These are phyloP conservation scores for Hypocreales sp. DNA, from an alignment of 2,329 filamentous ascomycete species.

Conservation along the genomic window DNA sequence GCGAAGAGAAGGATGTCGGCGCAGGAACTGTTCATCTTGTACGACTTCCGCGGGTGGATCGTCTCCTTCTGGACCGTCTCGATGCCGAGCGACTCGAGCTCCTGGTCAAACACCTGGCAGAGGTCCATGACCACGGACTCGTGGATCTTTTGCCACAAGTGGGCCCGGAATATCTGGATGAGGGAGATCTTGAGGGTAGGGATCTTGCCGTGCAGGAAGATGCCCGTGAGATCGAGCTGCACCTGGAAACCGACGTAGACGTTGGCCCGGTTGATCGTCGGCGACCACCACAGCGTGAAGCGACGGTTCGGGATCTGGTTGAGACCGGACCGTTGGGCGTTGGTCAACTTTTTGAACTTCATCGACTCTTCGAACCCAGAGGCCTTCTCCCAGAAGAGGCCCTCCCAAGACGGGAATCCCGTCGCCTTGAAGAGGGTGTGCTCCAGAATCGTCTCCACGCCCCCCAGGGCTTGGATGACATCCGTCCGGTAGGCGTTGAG, in stretches of 20 bases:
- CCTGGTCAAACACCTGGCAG: conserved; percentile 96
- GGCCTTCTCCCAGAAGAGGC: conserved; percentile 75
- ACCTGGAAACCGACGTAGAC: conserved; percentile 99
- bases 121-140: conserved; percentile 98
- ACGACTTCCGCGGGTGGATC: conserved; percentile 96
- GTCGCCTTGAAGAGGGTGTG: conserved; percentile 96
- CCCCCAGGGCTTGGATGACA: conserved; percentile 88
- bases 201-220: conserved; percentile 98
- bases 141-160: conserved; percentile 99
- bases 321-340: conserved; percentile 88
- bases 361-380: conserved; percentile 48
- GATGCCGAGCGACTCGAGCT: conserved; percentile 87
- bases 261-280: conserved; percentile 86
- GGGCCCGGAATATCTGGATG: conserved; percentile 97
- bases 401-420: conserved; percentile 93
- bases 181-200: conserved; percentile 94
- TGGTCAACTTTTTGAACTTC: conserved; percentile 99
- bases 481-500: conserved; percentile 91
- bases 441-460: conserved; percentile 95
- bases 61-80: conserved; percentile 98
- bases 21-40: conserved; percentile 99
- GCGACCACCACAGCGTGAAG: conserved; percentile 96
- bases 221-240: conserved; percentile 91
- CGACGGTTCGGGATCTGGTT: conserved; percentile 98
- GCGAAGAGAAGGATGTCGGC: conserved; percentile 95